phyloP scores from a whole-genome alignment of 768 basidiomycete species.

The Suillus variegatus region DNA sequence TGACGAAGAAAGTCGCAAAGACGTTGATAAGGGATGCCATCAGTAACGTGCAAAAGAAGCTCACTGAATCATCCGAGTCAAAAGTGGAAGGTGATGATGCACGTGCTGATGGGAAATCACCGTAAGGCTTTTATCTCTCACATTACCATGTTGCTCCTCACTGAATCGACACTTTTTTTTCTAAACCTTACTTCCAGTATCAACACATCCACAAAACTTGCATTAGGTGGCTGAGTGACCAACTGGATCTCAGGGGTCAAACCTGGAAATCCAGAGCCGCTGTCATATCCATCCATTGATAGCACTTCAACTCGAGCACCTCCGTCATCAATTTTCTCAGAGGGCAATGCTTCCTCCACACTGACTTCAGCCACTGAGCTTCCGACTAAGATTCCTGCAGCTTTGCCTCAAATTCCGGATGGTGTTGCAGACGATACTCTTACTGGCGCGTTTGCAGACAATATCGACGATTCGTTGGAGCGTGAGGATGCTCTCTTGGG shows the following conservation, averaged over 20 bases:
- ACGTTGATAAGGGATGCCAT: not conserved
- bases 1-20: not conserved
- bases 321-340: not conserved
- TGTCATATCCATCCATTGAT: not conserved
- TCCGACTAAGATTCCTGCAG: too few species aligned
- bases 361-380: not conserved
- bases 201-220: not conserved
- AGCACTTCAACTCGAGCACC: not conserved
- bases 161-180: slow-evolving; percentile 2
- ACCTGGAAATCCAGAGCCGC: not conserved
- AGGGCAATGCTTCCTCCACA: not conserved
- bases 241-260: not conserved
- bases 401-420: not conserved
- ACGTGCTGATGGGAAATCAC: slow-evolving; percentile 1
- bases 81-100: not conserved
- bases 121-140: not conserved
- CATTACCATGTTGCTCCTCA: slow-evolving; percentile 7
- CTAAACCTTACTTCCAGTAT: slow-evolving; percentile 5
- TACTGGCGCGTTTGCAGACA: not conserved
- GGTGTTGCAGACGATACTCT: not conserved
- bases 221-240: not conserved
- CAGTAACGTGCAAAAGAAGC: not conserved
- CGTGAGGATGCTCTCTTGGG: not conserved
- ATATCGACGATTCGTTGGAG: not conserved
- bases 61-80: not conserved